Conservation (phyloP, 2,329 filamentous ascomycete species). For the Trichoderma endophyticum region DNA sequence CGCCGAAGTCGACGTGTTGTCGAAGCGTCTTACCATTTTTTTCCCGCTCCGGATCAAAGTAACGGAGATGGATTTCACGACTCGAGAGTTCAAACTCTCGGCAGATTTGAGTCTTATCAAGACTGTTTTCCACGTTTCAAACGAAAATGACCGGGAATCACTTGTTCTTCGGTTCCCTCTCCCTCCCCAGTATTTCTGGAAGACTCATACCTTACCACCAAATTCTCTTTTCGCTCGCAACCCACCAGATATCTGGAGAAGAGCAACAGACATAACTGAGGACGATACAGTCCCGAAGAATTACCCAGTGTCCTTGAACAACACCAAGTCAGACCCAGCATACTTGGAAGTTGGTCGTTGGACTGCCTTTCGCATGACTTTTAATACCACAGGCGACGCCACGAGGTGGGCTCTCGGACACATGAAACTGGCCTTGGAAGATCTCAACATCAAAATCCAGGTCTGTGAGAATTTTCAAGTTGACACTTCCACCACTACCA, state of each 20-base stretch:
- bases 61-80: slow-evolving; percentile 13
- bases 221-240: slow-evolving; percentile 37
- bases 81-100: slow-evolving; percentile 38
- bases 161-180: slow-evolving; percentile 47
- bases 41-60: slow-evolving; percentile 29
- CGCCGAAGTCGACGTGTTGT: slow-evolving; percentile 32
- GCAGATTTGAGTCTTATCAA: slow-evolving; percentile 47
- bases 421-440: slow-evolving; percentile 56
- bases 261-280: slow-evolving; percentile 46
- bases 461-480: slow-evolving; percentile 41
- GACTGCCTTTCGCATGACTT: slow-evolving; percentile 51
- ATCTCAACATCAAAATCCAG: slow-evolving; percentile 67
- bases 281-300: slow-evolving; percentile 32
- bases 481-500: slow-evolving; percentile 23
- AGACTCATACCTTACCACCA: slow-evolving; percentile 28
- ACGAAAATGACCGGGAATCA: slow-evolving; percentile 30
- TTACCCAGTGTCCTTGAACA: slow-evolving; percentile 19
- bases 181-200: slow-evolving; percentile 49
- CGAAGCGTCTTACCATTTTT: slow-evolving; percentile 29
- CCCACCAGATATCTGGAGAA: slow-evolving; percentile 44
- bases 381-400: slow-evolving; percentile 31
- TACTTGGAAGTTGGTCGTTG: slow-evolving; percentile 51
- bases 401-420: slow-evolving; percentile 35
- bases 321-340: background rate
- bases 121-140: slow-evolving; percentile 36